Conservation (phyloP, 1,284 basidiomycete species). For the Marasmius tenuissimus region DNA sequence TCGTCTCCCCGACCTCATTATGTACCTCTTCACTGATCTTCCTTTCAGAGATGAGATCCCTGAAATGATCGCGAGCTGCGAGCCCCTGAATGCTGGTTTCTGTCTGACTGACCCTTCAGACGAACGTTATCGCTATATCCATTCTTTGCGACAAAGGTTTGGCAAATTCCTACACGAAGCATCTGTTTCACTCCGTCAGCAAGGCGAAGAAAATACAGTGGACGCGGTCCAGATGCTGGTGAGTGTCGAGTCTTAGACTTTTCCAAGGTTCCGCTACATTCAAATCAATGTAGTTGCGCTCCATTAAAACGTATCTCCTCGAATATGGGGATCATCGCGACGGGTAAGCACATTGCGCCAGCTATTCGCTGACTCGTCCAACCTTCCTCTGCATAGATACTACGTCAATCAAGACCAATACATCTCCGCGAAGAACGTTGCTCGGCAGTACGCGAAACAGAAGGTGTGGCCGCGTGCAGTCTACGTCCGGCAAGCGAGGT, state of each 20-base stretch:
- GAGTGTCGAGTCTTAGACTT: constrained; percentile 20
- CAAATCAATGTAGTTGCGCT: constrained; percentile 46
- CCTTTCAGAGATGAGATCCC: constrained; percentile 58
- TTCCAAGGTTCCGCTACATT: neutral
- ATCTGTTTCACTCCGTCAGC: constrained; percentile 63
- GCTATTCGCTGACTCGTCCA: neutral
- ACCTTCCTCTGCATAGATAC: constrained; percentile 40
- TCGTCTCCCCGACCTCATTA: constrained; percentile 21
- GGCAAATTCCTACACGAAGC: constrained; percentile 74
- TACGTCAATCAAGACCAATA: constrained; percentile 62
- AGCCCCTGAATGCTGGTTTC: constrained; percentile 65
- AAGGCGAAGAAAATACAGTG: constrained; percentile 86
- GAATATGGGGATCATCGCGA: constrained; percentile 73
- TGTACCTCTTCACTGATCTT: constrained; percentile 7
- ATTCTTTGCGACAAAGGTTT: constrained; percentile 60
- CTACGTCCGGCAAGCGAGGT: constrained; percentile 66
- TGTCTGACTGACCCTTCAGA: constrained; percentile 70
- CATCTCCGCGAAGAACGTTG: constrained; percentile 58
- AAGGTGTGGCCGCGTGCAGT: constrained; percentile 72
- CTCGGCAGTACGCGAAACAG: constrained; percentile 66
- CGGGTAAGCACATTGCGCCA: constrained; percentile 36
- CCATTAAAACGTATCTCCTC: constrained; percentile 64
- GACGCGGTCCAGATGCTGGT: constrained; percentile 79
- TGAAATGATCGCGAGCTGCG: constrained; percentile 68
- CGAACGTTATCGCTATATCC: constrained; percentile 66